These are phyloP conservation scores for Colletotrichum sp. DNA, from an alignment of 2,329 filamentous ascomycete genomes.

Conservation along the genomic window DNA sequence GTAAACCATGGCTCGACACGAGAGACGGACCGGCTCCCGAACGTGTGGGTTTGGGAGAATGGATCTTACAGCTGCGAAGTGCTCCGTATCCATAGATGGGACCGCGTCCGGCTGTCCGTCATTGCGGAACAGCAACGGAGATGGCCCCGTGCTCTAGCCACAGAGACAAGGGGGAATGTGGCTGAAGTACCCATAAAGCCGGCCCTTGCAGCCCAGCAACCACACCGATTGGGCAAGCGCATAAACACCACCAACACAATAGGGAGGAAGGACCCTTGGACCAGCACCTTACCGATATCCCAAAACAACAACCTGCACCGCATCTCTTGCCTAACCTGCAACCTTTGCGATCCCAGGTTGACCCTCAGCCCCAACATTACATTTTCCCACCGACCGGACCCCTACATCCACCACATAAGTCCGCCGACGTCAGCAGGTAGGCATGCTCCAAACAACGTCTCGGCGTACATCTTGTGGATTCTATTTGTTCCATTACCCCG, in stretches of 20 bases:
- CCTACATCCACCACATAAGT: not conserved
- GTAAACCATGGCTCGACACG: not conserved
- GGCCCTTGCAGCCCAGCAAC: slow-evolving; percentile 20
- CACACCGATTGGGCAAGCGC: slow-evolving; percentile 21
- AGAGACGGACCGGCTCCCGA: not conserved
- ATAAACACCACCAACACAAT: slow-evolving; percentile 15
- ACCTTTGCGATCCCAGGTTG: not conserved
- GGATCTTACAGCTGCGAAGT: not conserved
- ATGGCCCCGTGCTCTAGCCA: not conserved
- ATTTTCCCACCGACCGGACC: not conserved
- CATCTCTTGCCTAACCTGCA: not conserved
- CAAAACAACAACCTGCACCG: slow-evolving; percentile 11
- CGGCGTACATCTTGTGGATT: not conserved
- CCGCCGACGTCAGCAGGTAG: slow-evolving; percentile 2
- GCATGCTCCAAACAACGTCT: not conserved
- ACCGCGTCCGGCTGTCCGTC: not conserved
- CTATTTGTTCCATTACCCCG: slow-evolving; percentile 38
- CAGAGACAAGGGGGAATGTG: not conserved
- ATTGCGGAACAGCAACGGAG: not conserved
- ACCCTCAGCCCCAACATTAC: not conserved
- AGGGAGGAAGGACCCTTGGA: slow-evolving; percentile 7
- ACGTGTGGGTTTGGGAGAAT: not conserved
- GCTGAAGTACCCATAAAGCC: not conserved
- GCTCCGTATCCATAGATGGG: not conserved
- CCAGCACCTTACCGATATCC: slow-evolving; percentile 4